Evolutionary conservation across 345 rosid genomes (phyloP).

Genomic region (Melaleuca alternifolia): DNA sequence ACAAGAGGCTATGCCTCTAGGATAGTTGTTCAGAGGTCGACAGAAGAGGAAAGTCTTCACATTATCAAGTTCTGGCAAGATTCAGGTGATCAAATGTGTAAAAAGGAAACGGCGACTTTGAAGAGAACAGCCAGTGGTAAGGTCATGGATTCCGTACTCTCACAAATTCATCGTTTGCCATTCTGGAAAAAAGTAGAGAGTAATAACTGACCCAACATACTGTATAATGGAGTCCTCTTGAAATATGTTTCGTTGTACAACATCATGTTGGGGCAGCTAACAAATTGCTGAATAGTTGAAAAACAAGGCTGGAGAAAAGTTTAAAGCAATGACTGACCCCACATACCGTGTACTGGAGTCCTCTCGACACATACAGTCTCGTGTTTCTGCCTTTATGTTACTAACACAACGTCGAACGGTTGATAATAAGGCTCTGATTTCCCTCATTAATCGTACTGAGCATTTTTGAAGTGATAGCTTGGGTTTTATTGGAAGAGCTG

Average conservation of each 20-base stretch:
- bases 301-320: too few species aligned
- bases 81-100: slow-evolving; percentile 6
- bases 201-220: background rate
- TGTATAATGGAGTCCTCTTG: background rate
- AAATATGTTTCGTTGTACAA: background rate
- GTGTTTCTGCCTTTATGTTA: too few species aligned
- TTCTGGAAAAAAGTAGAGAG: background rate
- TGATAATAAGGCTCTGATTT: background rate
- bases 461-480: background rate
- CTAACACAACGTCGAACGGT: background rate
- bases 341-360: too few species aligned
- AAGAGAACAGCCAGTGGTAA: slow-evolving; percentile 9
- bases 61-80: slow-evolving; percentile 45
- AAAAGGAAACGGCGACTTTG: slow-evolving; percentile 2
- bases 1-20: slow-evolving; percentile 58
- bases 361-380: too few species aligned
- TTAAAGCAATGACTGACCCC: too few species aligned
- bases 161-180: slow-evolving; percentile 18
- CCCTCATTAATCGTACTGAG: background rate
- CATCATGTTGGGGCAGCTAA: background rate
- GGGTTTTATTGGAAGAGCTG: background rate
- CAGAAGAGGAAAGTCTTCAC: slow-evolving; percentile 35
- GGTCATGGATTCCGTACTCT: slow-evolving; percentile 16
- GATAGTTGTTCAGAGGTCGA: slow-evolving; percentile 53
- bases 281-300: background rate